Evolutionary conservation across 805 yeast genomes (phyloP), one percentile per base, ranked within the genome.

Genomic region (Priceomyces haplophilus): DNA sequence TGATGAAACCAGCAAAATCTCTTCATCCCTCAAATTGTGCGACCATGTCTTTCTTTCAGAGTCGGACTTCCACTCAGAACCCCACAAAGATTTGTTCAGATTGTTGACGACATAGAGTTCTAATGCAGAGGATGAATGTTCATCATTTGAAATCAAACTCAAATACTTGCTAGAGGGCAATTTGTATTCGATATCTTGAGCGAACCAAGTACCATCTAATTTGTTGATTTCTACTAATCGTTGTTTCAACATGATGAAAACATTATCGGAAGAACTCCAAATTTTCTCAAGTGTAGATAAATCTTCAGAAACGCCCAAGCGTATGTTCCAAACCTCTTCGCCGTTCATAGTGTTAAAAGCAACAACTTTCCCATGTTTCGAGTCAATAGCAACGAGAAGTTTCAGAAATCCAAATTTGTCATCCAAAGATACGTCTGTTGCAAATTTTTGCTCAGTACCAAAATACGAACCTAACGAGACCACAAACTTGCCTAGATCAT

Each of bases 321-420:
- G 31, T 7, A n/a, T 15, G 15, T 11, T 15, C 84, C 83, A 80
- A 5, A 59, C 49, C 3, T 62, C 30, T 1, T 58, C 50, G 15
- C 78, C 76, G 39, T 69, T 59, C 4, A 58, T 50, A 1, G 76
- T 55, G 45, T 73, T 67, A 13, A 78, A 54, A 1, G 77, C 79
- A 7, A 71, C 57, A 1, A 82, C 38, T 36, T 63, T 65, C 4
- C 41, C 31, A 16, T 47, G 34, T 6, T 34, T 42, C 3, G 46
- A 42, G 46, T 67, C 68, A 20, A 48, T 51, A 37, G 54, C 58
- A 1, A 70, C 49, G 13, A 70, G 46, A 6, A 63, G 42, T 38
- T 69, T 70, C 15, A 52, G 59, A 34, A 67, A 57, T 0, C 69
- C 72, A 47, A 55, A 65, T 7, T 49, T 52, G 23, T 56, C 60